phyloP scores from a whole-genome alignment of 225 moss, liverwort and hornwort genomes.

The Neckera pumila region DNA sequence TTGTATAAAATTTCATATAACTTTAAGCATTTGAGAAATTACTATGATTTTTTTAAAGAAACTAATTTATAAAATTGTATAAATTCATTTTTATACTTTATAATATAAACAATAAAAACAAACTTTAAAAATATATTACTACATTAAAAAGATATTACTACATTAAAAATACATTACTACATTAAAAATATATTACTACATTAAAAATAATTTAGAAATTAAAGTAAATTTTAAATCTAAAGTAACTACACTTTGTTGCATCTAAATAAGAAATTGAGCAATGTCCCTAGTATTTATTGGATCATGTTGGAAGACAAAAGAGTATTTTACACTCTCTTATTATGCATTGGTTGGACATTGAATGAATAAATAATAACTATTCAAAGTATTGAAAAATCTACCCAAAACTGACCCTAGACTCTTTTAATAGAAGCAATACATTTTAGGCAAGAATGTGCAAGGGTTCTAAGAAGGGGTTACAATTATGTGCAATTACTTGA shows the following conservation, averaged over 20 bases:
- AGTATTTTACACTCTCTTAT: too few relatives aligned
- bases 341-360: background rate
- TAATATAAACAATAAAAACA: background rate
- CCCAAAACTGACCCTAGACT: background rate
- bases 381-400: accelerated
- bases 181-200: background rate
- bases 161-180: background rate
- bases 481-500: background rate
- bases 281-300: background rate
- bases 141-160: background rate
- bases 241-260: background rate
- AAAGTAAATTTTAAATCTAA: too few relatives aligned
- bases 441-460: background rate
- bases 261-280: background rate
- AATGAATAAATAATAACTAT: background rate
- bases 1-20: background rate
- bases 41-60: background rate
- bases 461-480: background rate
- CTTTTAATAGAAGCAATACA: background rate
- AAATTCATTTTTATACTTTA: background rate
- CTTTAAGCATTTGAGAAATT: background rate
- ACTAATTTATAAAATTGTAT: accelerated
- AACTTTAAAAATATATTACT: background rate
- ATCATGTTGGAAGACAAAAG: background rate
- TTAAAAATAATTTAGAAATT: too few relatives aligned